A percentile compares a stretch with the other conserved stretches of the same genome.
These are phyloP conservation scores for Suhomyces yuchorum DNA, from an alignment of 1,139 yeast genomes.

Conservation along the genomic window DNA sequence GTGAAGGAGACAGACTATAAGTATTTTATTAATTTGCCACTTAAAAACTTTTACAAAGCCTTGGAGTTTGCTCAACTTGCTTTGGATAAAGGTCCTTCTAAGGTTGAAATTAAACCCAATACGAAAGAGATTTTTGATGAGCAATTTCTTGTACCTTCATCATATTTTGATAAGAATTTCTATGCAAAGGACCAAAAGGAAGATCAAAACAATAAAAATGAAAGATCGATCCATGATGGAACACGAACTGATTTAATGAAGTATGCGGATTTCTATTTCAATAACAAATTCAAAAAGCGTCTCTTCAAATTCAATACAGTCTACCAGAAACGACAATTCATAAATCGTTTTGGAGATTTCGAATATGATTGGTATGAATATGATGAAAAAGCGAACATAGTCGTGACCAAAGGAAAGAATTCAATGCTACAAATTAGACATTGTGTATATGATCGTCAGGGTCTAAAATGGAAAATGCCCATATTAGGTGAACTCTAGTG, in stretches of 20 bases:
- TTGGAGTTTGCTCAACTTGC: slow-evolving; percentile 38
- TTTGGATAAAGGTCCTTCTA: not conserved
- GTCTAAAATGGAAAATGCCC: slow-evolving; percentile 56
- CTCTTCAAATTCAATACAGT: slow-evolving; percentile 51
- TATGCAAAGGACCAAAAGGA: not conserved
- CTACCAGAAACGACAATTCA: slow-evolving; percentile 50
- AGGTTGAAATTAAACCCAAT: not conserved
- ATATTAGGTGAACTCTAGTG: slow-evolving; percentile 44
- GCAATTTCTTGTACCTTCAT: slow-evolving; percentile 6
- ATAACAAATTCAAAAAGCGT: slow-evolving; percentile 38
- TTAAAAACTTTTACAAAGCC: slow-evolving; percentile 47
- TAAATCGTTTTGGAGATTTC: slow-evolving; percentile 48
- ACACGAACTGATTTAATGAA: slow-evolving; percentile 13
- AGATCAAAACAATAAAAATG: not conserved
- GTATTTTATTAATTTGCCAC: slow-evolving; percentile 44
- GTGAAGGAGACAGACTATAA: slow-evolving; percentile 45
- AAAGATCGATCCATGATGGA: not conserved
- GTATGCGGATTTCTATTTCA: slow-evolving; percentile 40
- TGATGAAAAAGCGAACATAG: slow-evolving; percentile 3
- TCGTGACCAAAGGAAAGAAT: not conserved
- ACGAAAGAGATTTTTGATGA: slow-evolving; percentile 28
- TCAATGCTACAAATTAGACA: slow-evolving; percentile 1
- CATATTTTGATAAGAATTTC: not conserved
- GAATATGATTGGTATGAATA: slow-evolving; percentile 35
- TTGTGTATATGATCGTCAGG: slow-evolving; percentile 42